A percentile compares a stretch with the other conserved stretches of the same genome.
Evolutionary conservation across 257 asterid species (phyloP).

Genomic region (Capsicum pubescens): DNA sequence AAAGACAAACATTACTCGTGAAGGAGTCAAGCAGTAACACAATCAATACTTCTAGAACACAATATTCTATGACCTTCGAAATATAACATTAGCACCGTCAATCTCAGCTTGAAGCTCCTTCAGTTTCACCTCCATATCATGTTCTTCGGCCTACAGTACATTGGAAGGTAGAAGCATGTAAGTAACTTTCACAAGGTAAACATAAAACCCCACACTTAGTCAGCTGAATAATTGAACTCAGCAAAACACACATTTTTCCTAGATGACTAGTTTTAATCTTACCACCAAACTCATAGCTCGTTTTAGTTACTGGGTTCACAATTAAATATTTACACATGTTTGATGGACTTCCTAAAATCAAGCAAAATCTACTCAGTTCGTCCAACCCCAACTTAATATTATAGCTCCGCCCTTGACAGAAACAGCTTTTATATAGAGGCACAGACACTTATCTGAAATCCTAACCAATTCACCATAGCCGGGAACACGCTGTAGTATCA

Average conservation of each 20-base stretch:
- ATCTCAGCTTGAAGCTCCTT: conserved; percentile 66
- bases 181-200: conserved; percentile 12
- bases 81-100: conserved; percentile 46
- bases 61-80: conserved; percentile 55
- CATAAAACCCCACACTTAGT: conserved; percentile 19
- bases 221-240: neutral
- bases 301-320: conserved; percentile 4
- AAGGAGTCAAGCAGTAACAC: conserved; percentile 21
- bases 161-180: conserved; percentile 35
- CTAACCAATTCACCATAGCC: neutral
- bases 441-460: neutral
- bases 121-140: conserved; percentile 65
- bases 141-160: conserved; percentile 78
- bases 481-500: neutral
- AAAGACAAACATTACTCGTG: neutral
- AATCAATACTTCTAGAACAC: conserved; percentile 27
- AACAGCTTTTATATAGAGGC: conserved; percentile 4
- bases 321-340: neutral
- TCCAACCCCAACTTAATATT: neutral
- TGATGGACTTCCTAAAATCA: neutral
- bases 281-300: neutral
- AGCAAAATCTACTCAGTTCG: neutral
- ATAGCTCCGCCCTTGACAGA: neutral
- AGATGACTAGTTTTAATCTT: neutral
- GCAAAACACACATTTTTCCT: neutral